Percentiles rank a stretch among this genome's conserved stretches.
Conservation (phyloP, 768 basidiomycete genomes). For the Hysterangium stoloniferum region DNA sequence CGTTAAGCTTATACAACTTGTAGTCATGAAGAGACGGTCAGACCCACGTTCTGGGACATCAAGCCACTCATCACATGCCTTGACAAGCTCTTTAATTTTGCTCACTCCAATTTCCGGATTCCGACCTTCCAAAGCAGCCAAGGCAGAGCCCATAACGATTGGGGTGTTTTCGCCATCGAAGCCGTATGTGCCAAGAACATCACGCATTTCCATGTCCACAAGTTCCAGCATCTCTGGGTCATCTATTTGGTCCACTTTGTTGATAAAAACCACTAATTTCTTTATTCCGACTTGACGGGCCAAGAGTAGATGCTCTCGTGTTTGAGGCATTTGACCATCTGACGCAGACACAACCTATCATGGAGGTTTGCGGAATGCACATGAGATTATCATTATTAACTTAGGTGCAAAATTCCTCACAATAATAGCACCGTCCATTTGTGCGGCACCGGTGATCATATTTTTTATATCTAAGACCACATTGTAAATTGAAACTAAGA, state of each 20-base stretch:
- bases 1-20: slow-evolving; percentile 2
- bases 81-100: slow-evolving; percentile 76
- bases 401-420: slow-evolving; percentile 28
- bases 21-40: not conserved
- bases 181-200: slow-evolving; percentile 83
- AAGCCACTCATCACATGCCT: slow-evolving; percentile 90
- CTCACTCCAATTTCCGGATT: slow-evolving; percentile 70
- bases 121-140: slow-evolving; percentile 87
- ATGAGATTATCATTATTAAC: not conserved
- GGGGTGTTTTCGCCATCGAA: slow-evolving; percentile 97
- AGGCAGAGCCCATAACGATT: slow-evolving; percentile 95
- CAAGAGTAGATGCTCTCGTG: slow-evolving; percentile 93
- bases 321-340: slow-evolving; percentile 99
- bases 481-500: slow-evolving; percentile 10
- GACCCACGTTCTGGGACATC: slow-evolving; percentile 82
- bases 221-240: slow-evolving; percentile 99
- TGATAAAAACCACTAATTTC: slow-evolving; percentile 97
- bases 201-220: slow-evolving; percentile 99
- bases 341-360: slow-evolving; percentile 79
- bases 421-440: slow-evolving; percentile 94
- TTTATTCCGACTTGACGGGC: slow-evolving; percentile 98
- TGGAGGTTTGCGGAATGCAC: not conserved
- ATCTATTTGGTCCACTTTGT: slow-evolving; percentile 95
- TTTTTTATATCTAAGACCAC: slow-evolving; percentile 75
- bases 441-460: slow-evolving; percentile 98